Conservation (phyloP, 306 rosid species). For the Corylus heterophylla region DNA sequence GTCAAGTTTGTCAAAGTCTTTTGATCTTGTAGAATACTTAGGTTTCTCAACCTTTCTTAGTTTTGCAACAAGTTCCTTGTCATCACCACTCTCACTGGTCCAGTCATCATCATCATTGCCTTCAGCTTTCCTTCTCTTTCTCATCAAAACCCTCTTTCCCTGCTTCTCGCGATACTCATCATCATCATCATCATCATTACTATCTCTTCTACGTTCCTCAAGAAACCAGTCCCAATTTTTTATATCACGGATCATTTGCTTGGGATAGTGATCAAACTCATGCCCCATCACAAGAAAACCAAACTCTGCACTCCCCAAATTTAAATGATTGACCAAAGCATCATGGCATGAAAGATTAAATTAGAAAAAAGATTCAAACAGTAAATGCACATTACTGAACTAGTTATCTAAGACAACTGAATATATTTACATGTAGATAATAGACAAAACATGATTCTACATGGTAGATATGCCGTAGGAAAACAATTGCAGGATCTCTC, state of each 20-base stretch:
- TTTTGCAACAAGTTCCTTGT: constrained; percentile 40
- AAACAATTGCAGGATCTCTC: background rate
- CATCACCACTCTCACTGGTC: constrained; percentile 69
- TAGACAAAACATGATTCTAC: background rate
- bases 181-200: constrained; percentile 48
- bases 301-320: constrained; percentile 60
- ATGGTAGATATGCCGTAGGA: background rate
- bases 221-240: constrained; percentile 85
- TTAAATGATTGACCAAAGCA: constrained; percentile 13
- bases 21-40: constrained; percentile 65
- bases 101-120: constrained; percentile 60
- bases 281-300: constrained; percentile 76
- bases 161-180: constrained; percentile 44
- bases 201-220: constrained; percentile 55
- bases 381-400: background rate
- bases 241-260: constrained; percentile 45
- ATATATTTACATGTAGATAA: background rate
- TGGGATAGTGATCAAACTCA: constrained; percentile 78
- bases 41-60: constrained; percentile 42
- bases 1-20: constrained; percentile 21
- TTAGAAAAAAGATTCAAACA: background rate
- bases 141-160: constrained; percentile 23
- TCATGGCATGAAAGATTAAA: background rate
- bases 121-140: constrained; percentile 46
- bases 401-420: background rate